phyloP scores from a whole-genome alignment of 2,329 filamentous ascomycete species.

The Myriosclerotinia scirpicola region DNA sequence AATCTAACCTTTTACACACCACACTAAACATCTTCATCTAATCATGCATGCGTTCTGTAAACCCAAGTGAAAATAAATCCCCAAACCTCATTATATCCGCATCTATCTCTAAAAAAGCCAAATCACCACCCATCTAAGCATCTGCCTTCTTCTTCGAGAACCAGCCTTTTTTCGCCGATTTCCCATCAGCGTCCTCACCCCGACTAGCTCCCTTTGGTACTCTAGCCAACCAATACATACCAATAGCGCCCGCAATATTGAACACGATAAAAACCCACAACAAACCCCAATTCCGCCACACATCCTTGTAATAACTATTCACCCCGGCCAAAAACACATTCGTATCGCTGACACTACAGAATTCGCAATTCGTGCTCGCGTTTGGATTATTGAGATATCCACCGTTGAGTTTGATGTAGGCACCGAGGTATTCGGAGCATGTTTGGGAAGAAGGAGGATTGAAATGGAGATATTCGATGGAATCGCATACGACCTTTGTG shows the following conservation, averaged over 20 bases:
- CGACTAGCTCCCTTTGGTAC: slow-evolving; percentile 46
- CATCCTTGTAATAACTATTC: slow-evolving; percentile 54
- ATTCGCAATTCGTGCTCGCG: slow-evolving; percentile 54
- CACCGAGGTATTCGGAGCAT: slow-evolving; percentile 58
- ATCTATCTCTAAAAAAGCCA: not conserved
- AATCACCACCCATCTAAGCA: slow-evolving; percentile 1
- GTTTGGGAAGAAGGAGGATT: slow-evolving; percentile 57
- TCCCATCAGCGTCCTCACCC: slow-evolving; percentile 20
- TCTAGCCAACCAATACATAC: slow-evolving; percentile 54
- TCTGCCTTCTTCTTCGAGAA: slow-evolving; percentile 17
- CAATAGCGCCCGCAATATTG: slow-evolving; percentile 53
- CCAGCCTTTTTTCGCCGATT: slow-evolving; percentile 8
- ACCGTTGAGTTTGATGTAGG: slow-evolving; percentile 50
- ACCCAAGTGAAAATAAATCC: too few species aligned
- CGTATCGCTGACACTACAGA: slow-evolving; percentile 53
- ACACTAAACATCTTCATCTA: not conserved
- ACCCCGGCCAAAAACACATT: slow-evolving; percentile 53
- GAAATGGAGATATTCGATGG: slow-evolving; percentile 69
- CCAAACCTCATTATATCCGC: not conserved
- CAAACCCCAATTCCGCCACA: slow-evolving; percentile 69
- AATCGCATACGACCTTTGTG: slow-evolving; percentile 62
- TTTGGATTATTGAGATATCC: slow-evolving; percentile 54
- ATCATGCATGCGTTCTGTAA: not conserved
- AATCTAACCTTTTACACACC: not conserved
- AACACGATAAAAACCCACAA: slow-evolving; percentile 48